Base-by-base conservation (phyloP, 495 filamentous ascomycete species). In the Xylaria flabelliformis region DNA sequence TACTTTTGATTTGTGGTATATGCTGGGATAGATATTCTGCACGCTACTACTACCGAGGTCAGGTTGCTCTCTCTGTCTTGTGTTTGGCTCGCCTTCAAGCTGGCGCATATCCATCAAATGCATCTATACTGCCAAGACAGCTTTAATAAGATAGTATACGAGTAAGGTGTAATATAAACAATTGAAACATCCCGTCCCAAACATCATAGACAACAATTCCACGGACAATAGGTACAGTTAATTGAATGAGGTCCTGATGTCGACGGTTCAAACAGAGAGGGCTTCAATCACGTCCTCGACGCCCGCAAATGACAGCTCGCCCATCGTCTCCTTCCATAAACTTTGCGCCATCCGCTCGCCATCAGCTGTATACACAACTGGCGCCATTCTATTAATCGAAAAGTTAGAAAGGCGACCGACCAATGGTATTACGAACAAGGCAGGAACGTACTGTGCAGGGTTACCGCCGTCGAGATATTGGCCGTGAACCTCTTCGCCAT, bases 301-400 rank as follows among this genome's bases (percentile, higher is more conserved):
- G 21, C n/a, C 74, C 19, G 80, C 80, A 70, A 84, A 85, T 3
- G 73, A 70, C 55, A 85, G 69, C 73, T 85, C 83, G 0, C 73
- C 70, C 72, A 85, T 58, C 8, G 81, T 85, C 69, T 86, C 84
- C 50, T 82, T 59, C 82, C 80, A 87, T 2, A 83, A 59, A 26
- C 66, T 64, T 29, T 82, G 69, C n/a, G 70, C 75, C 9, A 82
- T 71, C 42, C 64, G 51, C 64, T 75, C 74, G 10, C 82, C 83
- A 19, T 83, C 81, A 3, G 56, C 51, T 0, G 80, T 83, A 71
- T 85, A 84, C 10, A 76, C 55, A 12, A 72, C 39, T 4, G 58
- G 56, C 21, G 63, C 74, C 29, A 55, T 58, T 21, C 66, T 68
- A 34, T 7, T 34, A 6, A 15, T 65, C 24, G 19, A 29, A n/a